Conservation (phyloP, 306 rosid genomes). For the Alnus glutinosa region DNA sequence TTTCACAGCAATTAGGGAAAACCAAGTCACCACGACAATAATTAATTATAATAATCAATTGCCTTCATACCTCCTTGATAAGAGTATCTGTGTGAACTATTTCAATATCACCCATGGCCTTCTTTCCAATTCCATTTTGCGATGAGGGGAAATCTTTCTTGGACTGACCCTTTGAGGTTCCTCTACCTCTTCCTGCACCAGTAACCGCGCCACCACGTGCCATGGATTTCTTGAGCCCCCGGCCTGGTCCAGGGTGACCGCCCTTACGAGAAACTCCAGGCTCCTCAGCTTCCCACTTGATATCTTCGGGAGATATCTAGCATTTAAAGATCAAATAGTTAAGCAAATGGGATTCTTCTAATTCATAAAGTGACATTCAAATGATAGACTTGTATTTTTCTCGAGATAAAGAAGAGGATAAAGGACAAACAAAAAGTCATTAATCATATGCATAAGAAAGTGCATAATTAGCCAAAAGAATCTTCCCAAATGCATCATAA, state of each 20-base stretch:
- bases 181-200: constrained; percentile 82
- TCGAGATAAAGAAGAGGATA: not conserved
- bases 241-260: constrained; percentile 60
- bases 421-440: not conserved
- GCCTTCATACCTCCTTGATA: constrained; percentile 71
- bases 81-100: constrained; percentile 76
- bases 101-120: constrained; percentile 60
- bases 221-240: constrained; percentile 61
- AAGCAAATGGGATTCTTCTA: not conserved
- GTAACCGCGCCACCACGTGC: constrained; percentile 62
- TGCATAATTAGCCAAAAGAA: no score
- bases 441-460: not conserved
- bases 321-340: constrained; percentile 23
- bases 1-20: constrained; percentile 26
- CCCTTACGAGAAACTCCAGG: constrained; percentile 52
- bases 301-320: constrained; percentile 77
- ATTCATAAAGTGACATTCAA: not conserved
- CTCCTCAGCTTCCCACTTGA: constrained; percentile 76
- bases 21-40: constrained; percentile 3
- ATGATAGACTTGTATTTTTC: not conserved
- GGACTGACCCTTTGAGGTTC: constrained; percentile 53
- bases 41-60: not conserved
- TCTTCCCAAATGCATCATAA: not conserved
- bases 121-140: constrained; percentile 68
- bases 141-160: constrained; percentile 54